Base-by-base conservation (phyloP, 2,329 filamentous ascomycete genomes). In the Sporothrix brasiliensis region DNA sequence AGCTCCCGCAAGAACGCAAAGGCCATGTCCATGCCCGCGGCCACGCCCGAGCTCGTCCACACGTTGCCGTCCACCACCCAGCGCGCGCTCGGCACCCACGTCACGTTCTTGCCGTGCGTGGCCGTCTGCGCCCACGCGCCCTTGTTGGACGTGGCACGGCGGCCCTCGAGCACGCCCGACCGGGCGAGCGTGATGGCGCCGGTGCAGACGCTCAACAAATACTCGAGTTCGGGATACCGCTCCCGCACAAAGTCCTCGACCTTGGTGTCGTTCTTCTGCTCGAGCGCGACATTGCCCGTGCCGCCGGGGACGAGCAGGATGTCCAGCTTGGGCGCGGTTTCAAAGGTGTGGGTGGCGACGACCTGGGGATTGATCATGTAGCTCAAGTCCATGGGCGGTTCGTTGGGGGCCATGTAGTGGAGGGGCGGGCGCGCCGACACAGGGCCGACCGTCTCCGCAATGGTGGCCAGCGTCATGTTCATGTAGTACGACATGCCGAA, bases 41-140 rank as follows among this genome's bases (percentile, higher is more conserved):
- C 41, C 39, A 63, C 60, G 10, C 60, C 60, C n/a, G 60, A 63
- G 19, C 39, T 47, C 14, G 60, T 47, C 60, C 60, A 63, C 4
- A 63, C 41, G 5, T 63, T 63, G 4, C 60, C 60, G 21, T 63
- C 60, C 60, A 63, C 60, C 11, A 63, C 60, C 60, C 60, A 63
- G 5, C 60, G 39, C 2, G 60, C 60, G 13, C 21, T 27, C 11
- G 60, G n/a, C 11, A 63, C 60, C 60, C 60, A 63, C 41, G 39
- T 63, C 60, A 63, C 60, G 39, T 63, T 63, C n/a, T 44, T 44
- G n/a, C 60, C 60, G 21, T 47, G 41, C 39, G 39, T 30, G 3
- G 10, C 21, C 10, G 41, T 63, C 39, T 44, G n/a, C 7, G 60
- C 21, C 60, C 60, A 63, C 21, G n/a, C 60, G 21, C 11, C n/a